Evolutionary conservation across 1,139 yeast species (phyloP).

Genomic region (Hemisphaericaspora lyxosophila): DNA sequence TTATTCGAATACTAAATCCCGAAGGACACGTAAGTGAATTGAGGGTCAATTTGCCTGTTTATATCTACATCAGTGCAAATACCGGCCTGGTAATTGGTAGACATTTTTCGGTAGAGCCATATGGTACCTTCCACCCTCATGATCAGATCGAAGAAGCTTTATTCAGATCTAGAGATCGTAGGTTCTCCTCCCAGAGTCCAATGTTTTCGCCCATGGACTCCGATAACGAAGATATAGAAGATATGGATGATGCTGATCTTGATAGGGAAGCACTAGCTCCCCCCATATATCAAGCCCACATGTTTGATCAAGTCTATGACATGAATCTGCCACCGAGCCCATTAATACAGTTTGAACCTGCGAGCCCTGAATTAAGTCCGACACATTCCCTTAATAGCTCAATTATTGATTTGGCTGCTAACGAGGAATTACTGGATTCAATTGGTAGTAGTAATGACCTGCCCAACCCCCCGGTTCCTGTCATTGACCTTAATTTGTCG

Average conservation of each 20-base stretch:
- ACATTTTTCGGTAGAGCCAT: constrained; percentile 53
- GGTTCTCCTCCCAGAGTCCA: constrained; percentile 10
- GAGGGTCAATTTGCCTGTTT: constrained; percentile 65
- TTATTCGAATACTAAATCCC: constrained; percentile 54
- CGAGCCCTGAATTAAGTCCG: constrained; percentile 16
- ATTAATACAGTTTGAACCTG: constrained; percentile 36
- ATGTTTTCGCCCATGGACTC: constrained; percentile 13
- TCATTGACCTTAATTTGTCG: constrained; percentile 15
- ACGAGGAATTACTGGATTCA: constrained; percentile 27
- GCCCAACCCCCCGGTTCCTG: not conserved
- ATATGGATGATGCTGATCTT: constrained; percentile 21
- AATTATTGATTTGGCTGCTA: constrained; percentile 20
- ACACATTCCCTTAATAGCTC: constrained; percentile 21
- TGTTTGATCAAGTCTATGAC: constrained; percentile 38
- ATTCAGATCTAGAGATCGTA: constrained; percentile 26
- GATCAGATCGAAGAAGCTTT: constrained; percentile 35
- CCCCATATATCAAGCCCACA: constrained; percentile 41
- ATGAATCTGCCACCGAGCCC: constrained; percentile 38
- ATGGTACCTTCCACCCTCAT: constrained; percentile 45
- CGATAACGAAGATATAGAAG: constrained; percentile 13
- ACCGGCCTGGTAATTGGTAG: constrained; percentile 51
- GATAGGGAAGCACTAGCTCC: constrained; percentile 39
- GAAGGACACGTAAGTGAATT: constrained; percentile 69
- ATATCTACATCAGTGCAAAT: constrained; percentile 56
- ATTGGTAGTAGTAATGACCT: constrained; percentile 4